Percentiles rank a stretch among this genome's conserved stretches.
Evolutionary conservation across 2,329 filamentous ascomycete genomes (phyloP).

Genomic region (Penicillium hesseltinei): DNA sequence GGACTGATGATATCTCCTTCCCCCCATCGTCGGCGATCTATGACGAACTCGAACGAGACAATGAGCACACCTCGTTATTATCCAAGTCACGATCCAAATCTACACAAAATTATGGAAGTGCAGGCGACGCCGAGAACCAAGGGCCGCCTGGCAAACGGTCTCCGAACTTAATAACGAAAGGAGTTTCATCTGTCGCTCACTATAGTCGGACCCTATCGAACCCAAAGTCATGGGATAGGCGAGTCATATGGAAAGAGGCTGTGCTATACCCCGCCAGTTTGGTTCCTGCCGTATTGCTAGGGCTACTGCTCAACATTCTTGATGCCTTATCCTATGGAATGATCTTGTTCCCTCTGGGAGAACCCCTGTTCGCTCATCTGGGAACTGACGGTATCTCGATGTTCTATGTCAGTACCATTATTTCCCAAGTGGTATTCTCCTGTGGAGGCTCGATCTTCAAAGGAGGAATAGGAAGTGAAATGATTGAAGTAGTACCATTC

Average conservation of each 20-base stretch:
- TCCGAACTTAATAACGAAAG: conserved; percentile 14
- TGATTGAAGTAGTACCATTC: conserved; percentile 98
- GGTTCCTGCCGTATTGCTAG: conserved; percentile 83
- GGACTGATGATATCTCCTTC: conserved; percentile 17
- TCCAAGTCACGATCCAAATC: conserved; percentile 30
- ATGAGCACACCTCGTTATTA: conserved; percentile 40
- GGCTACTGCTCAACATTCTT: conserved; percentile 84
- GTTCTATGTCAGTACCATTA: conserved; percentile 96
- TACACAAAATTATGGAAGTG: conserved; percentile 30
- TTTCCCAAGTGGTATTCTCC: conserved; percentile 88
- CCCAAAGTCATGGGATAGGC: conserved; percentile 70
- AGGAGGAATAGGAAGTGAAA: conserved; percentile 88
- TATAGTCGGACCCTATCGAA: conserved; percentile 47
- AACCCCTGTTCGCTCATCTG: conserved; percentile 77
- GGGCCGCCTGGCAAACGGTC: conserved; percentile 10
- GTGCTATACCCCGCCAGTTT: conserved; percentile 68
- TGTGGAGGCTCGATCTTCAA: conserved; percentile 80
- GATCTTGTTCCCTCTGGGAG: conserved; percentile 91
- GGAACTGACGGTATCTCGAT: conserved; percentile 95
- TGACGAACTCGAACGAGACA: conserved; percentile 29
- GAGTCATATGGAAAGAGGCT: conserved; percentile 61
- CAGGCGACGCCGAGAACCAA: conserved; percentile 35
- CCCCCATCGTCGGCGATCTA: conserved; percentile 17
- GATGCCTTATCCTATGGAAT: conserved; percentile 95
- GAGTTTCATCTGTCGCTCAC: conserved; percentile 21